A percentile compares a stretch with the other conserved stretches of the same genome.
These are phyloP conservation scores for Harrya chromipes DNA, from an alignment of 768 basidiomycete genomes.

Conservation along the genomic window DNA sequence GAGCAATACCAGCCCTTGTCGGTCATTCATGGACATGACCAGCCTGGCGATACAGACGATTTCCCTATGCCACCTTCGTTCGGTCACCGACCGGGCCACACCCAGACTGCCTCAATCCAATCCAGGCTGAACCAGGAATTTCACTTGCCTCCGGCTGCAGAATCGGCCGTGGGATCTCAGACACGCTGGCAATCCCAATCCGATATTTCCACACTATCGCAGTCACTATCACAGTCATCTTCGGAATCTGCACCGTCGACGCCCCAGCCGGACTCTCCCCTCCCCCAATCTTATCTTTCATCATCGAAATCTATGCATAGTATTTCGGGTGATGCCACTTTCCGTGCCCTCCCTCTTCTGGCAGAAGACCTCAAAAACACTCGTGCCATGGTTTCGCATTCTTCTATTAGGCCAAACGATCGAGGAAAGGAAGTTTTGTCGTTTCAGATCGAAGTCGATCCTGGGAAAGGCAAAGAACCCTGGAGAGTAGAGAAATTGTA, in stretches of 20 bases:
- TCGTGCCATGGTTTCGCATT: conserved; percentile 67
- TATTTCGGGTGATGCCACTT: conserved; percentile 39
- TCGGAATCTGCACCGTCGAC: conserved; percentile 15
- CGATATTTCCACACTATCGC: conserved; percentile 20
- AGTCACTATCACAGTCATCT: conserved; percentile 24
- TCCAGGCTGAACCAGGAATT: conserved; percentile 10
- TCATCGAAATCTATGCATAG: conserved; percentile 17
- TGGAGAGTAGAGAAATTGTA: conserved; percentile 94
- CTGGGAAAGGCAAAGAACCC: conserved; percentile 63
- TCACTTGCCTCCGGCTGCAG: conserved; percentile 17
- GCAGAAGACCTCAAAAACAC: conserved; percentile 72
- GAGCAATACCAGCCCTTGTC: conserved; percentile 6
- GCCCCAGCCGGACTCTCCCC: conserved; percentile 28
- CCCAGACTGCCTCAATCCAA: conserved; percentile 11
- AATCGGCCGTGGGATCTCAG: conserved; percentile 18
- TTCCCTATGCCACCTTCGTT: conserved; percentile 48
- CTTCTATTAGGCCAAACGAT: conserved; percentile 85
- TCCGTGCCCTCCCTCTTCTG: conserved; percentile 72
- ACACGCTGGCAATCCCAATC: conserved; percentile 23
- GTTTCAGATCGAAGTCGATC: conserved; percentile 77
- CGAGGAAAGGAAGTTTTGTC: conserved; percentile 89
- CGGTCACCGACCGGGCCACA: conserved; percentile 6
- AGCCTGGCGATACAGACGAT: conserved; percentile 45
- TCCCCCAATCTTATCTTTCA: conserved; percentile 30
- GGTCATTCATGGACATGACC: conserved; percentile 20